A percentile compares a stretch with the other conserved stretches of the same genome.
phyloP scores from a whole-genome alignment of 2,329 filamentous ascomycete species.

The Ophiocordyceps sinensis region DNA sequence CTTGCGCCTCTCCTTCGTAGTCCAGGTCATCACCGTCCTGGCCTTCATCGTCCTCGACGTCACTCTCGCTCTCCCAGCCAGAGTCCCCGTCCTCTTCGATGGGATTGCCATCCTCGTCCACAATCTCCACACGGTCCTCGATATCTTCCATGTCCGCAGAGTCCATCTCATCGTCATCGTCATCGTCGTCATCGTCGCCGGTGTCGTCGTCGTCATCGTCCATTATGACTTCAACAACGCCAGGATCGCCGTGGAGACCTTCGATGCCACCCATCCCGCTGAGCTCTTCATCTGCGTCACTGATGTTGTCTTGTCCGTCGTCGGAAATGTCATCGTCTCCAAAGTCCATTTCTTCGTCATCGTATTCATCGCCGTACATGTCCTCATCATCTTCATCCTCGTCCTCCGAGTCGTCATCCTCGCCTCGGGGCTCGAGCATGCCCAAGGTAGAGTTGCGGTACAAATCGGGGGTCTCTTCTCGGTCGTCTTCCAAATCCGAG shows the following conservation, averaged over 20 bases:
- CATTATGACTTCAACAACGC: slow-evolving; percentile 64
- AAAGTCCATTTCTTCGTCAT: slow-evolving; percentile 89
- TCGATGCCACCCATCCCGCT: slow-evolving; percentile 79
- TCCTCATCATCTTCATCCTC: slow-evolving; percentile 69
- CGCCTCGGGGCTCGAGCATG: slow-evolving; percentile 75
- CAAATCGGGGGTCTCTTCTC: slow-evolving; percentile 90
- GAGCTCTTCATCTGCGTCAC: slow-evolving; percentile 76
- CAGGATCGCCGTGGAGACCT: slow-evolving; percentile 48
- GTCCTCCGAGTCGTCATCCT: slow-evolving; percentile 68
- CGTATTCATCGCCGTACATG: slow-evolving; percentile 86
- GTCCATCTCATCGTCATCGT: slow-evolving; percentile 32
- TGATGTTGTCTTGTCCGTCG: slow-evolving; percentile 76
- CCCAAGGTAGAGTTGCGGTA: slow-evolving; percentile 93
- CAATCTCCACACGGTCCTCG: slow-evolving; percentile 39
- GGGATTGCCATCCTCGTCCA: slow-evolving; percentile 47
- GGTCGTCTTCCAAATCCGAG: slow-evolving; percentile 72
- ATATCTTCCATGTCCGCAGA: slow-evolving; percentile 35
- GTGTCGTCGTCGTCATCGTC: slow-evolving; percentile 53
- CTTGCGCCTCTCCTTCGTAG: slow-evolving; percentile 41
- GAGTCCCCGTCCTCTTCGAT: slow-evolving; percentile 45
- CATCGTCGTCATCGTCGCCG: slow-evolving; percentile 41
- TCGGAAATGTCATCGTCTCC: slow-evolving; percentile 68
- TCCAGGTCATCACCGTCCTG: slow-evolving; percentile 39
- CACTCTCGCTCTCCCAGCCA: slow-evolving; percentile 46
- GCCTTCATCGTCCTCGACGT: slow-evolving; percentile 39